phyloP scores from a whole-genome alignment of 768 basidiomycete species.

The Leccinum olivaceopallidum region DNA sequence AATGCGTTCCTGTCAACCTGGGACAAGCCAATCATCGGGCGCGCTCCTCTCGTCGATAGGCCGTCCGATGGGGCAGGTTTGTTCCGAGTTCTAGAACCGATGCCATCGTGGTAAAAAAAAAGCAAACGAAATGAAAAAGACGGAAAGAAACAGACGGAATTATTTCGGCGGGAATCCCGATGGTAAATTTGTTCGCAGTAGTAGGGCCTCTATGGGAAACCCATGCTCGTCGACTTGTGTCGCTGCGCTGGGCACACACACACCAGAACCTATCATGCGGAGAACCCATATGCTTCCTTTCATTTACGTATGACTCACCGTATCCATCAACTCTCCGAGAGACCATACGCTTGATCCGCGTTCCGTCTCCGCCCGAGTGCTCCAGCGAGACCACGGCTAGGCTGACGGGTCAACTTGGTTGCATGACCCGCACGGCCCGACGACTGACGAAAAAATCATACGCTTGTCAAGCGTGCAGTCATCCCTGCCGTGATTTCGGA shows the following conservation, averaged over 20 bases:
- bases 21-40: not conserved
- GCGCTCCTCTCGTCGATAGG: not conserved
- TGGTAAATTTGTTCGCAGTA: not conserved
- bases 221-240: not conserved
- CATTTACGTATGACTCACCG: slow-evolving; percentile 8
- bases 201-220: slow-evolving; percentile 2
- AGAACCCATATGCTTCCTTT: slow-evolving; percentile 5
- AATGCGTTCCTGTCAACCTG: slow-evolving; percentile 11
- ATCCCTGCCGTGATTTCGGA: slow-evolving; percentile 17
- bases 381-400: slow-evolving; percentile 12
- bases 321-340: slow-evolving; percentile 17
- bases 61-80: not conserved
- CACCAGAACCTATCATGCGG: not conserved
- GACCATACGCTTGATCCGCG: slow-evolving; percentile 1
- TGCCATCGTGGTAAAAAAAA: slow-evolving; percentile 10
- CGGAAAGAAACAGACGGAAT: not conserved
- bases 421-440: not conserved
- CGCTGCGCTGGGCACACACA: not conserved
- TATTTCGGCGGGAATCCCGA: slow-evolving; percentile 2
- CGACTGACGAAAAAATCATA: not conserved
- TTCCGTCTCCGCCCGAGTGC: slow-evolving; percentile 20
- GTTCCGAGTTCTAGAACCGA: slow-evolving; percentile 13
- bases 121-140: not conserved
- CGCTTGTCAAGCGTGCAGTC: not conserved
- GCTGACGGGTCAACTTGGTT: slow-evolving; percentile 6